phyloP scores from a whole-genome alignment of 2,329 filamentous ascomycete species.

The Penicillium occitanis region DNA sequence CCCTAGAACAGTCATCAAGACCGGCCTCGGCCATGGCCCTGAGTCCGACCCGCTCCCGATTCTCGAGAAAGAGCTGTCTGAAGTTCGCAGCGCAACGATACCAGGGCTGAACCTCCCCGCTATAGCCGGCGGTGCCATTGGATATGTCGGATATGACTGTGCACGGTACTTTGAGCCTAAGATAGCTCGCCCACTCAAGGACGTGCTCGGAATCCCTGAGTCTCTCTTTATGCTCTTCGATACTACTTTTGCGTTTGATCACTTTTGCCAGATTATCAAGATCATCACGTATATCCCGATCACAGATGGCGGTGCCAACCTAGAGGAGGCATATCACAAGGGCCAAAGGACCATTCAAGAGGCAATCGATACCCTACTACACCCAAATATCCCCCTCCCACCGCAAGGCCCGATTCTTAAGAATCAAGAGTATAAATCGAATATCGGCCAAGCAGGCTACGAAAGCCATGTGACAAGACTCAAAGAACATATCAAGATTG shows the following conservation, averaged over 20 bases:
- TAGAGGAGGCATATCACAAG: conserved; percentile 69
- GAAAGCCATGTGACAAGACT: conserved; percentile 81
- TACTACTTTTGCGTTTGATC: conserved; percentile 89
- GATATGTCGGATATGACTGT: conserved; percentile 97
- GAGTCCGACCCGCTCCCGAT: conserved; percentile 79
- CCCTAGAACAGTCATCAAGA: conserved; percentile 75
- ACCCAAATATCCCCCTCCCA: conserved; percentile 74
- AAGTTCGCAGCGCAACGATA: conserved; percentile 77
- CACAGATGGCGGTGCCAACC: conserved; percentile 55
- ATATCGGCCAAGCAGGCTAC: conserved; percentile 86
- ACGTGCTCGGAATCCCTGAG: conserved; percentile 85
- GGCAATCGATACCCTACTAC: conserved; percentile 69
- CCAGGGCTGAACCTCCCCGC: conserved; percentile 81
- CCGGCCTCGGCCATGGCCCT: conserved; percentile 81
- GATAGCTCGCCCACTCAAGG: conserved; percentile 82
- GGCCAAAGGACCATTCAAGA: conserved; percentile 64
- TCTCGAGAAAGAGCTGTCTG: conserved; percentile 78
- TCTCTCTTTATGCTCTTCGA: conserved; percentile 96
- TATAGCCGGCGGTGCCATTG: conserved; percentile 87
- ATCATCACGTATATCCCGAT: conserved; percentile 87
- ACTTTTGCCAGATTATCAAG: conserved; percentile 90
- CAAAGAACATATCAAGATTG: conserved; percentile 85
- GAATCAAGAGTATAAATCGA: conserved; percentile 80
- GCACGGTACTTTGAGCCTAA: conserved; percentile 97
- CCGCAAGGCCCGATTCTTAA: conserved; percentile 70